Evolutionary conservation across 805 yeast species (phyloP).

Genomic region (Middelhovenomyces tepae): DNA sequence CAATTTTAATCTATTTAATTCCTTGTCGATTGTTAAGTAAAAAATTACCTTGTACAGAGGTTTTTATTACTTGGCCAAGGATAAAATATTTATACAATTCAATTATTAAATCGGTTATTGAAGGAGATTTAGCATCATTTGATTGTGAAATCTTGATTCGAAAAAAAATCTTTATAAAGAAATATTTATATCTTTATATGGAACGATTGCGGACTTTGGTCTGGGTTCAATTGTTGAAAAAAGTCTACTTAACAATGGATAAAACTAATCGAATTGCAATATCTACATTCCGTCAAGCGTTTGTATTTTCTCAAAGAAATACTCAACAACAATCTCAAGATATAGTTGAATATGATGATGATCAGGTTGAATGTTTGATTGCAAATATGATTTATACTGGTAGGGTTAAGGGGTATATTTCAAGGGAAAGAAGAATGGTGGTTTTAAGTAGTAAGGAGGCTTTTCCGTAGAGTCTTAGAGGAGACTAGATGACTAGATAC

Average conservation of each 20-base stretch:
- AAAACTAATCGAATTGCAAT: constrained; percentile 29
- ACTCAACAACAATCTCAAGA: constrained; percentile 13
- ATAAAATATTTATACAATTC: constrained; percentile 36
- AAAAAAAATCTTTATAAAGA: constrained; percentile 44
- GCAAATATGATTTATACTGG: constrained; percentile 58
- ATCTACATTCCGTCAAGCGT: constrained; percentile 36
- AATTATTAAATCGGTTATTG: constrained; percentile 39
- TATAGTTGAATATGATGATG: constrained; percentile 1
- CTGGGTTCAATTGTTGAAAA: constrained; percentile 42
- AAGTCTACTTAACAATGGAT: constrained; percentile 23
- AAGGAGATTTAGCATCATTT: constrained; percentile 50
- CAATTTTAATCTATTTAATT: constrained; percentile 48
- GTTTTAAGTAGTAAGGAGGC: constrained; percentile 70
- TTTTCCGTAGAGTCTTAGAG: too few relatives aligned
- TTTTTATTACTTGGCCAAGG: constrained; percentile 36
- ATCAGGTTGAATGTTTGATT: constrained; percentile 55
- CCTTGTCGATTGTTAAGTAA: constrained; percentile 51
- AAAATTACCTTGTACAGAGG: constrained; percentile 35
- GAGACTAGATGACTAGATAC: too few relatives aligned
- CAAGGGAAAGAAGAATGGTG: constrained; percentile 63
- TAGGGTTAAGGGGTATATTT: constrained; percentile 67
- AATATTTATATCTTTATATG: constrained; percentile 52
- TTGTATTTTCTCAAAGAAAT: constrained; percentile 26
- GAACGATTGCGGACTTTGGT: constrained; percentile 45
- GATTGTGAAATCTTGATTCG: constrained; percentile 37